Evolutionary conservation across 2,329 filamentous ascomycete genomes (phyloP).

Genomic region (Aaosphaeria pasadenensis): DNA sequence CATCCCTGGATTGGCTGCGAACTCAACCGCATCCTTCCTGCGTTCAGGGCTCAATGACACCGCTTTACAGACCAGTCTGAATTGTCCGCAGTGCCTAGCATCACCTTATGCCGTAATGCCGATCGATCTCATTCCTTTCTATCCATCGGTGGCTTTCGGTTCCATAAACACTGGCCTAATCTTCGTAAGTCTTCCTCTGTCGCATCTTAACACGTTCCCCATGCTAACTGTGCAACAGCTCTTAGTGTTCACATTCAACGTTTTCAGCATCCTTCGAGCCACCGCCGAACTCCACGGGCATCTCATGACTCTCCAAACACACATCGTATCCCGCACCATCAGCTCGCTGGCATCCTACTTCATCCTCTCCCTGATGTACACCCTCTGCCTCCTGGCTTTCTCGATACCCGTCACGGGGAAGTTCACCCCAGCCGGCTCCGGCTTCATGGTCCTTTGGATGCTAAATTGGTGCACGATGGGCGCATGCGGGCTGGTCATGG

Average conservation of each 20-base stretch:
- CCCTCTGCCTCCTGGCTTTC: constrained; percentile 6
- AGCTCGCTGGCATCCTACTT: constrained; percentile 2
- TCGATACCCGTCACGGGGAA: constrained; percentile 4
- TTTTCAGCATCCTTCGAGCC: neutral
- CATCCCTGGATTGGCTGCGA: neutral
- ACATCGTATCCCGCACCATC: constrained; percentile 3
- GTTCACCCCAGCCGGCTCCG: neutral
- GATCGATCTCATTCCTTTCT: constrained; percentile 3
- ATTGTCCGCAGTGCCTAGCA: neutral
- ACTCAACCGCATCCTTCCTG: neutral
- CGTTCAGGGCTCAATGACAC: neutral
- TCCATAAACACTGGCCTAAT: constrained; percentile 2
- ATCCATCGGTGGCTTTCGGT: neutral
- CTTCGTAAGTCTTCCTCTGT: constrained; percentile 1
- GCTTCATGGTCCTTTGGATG: constrained; percentile 8
- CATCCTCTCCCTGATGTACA: constrained; percentile 7
- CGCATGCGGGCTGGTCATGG: constrained; percentile 5
- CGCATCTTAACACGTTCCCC: neutral
- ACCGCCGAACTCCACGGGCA: neutral
- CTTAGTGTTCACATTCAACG: neutral
- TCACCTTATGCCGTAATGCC: neutral
- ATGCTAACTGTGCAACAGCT: neutral
- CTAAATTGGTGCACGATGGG: constrained; percentile 6
- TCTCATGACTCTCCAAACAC: neutral
- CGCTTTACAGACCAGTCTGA: neutral